Evolutionary conservation across 768 basidiomycete species (phyloP).

Genomic region (Lactifluus subvellereus): DNA sequence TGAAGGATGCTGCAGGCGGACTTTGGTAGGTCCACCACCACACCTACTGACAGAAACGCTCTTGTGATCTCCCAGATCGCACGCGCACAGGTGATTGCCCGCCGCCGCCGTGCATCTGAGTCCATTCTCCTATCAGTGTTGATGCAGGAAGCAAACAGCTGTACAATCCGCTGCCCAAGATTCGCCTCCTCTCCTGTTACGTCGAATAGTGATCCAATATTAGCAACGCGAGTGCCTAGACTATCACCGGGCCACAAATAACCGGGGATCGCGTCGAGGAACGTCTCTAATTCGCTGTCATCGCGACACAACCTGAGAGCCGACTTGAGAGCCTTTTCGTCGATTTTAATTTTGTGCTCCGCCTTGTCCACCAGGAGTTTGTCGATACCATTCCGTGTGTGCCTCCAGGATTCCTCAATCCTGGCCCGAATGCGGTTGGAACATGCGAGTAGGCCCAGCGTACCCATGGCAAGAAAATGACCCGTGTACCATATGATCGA

Average conservation of each 20-base stretch:
- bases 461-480: not conserved
- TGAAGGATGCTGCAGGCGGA: not conserved
- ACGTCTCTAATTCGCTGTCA: not conserved
- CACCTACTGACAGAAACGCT: not conserved
- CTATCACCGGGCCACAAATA: not conserved
- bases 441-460: not conserved
- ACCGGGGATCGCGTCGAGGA: slow-evolving; percentile 3
- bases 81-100: slow-evolving; percentile 11
- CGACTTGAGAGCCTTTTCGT: not conserved
- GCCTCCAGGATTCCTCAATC: not conserved
- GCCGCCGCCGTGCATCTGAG: slow-evolving; percentile 5
- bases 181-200: not conserved
- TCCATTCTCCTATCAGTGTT: slow-evolving; percentile 9
- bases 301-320: not conserved
- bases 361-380: not conserved
- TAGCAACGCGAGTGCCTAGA: not conserved
- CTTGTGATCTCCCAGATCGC: slow-evolving; percentile 13
- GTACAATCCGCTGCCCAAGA: slow-evolving; percentile 10
- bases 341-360: not conserved
- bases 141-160: slow-evolving; percentile 8
- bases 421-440: not conserved
- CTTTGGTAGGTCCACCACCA: not conserved
- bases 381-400: not conserved
- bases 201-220: slow-evolving; percentile 7
- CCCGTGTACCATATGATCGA: not conserved